These are phyloP conservation scores for Tulasnella sp. DNA, from an alignment of 768 basidiomycete species.

Conservation along the genomic window DNA sequence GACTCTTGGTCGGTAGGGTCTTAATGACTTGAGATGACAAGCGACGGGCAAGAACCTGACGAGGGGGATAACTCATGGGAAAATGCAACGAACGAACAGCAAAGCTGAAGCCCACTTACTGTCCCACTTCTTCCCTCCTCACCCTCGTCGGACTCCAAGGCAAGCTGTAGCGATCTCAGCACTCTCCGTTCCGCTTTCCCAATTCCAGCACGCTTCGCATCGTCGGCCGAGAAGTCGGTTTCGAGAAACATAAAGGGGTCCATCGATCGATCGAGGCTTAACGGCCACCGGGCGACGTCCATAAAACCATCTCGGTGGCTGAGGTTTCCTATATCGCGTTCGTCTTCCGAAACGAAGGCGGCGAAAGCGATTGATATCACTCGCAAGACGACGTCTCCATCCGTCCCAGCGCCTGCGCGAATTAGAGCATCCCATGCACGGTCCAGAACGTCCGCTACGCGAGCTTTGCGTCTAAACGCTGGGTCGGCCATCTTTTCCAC, in stretches of 20 bases:
- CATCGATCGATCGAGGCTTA: conserved; percentile 23
- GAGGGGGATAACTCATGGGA: neutral
- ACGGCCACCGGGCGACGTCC: conserved; percentile 15
- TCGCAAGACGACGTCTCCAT: conserved; percentile 49
- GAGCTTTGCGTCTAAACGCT: conserved; percentile 73
- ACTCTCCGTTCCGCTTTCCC: conserved; percentile 49
- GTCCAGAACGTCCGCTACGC: conserved; percentile 61
- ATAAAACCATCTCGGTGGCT: conserved; percentile 32
- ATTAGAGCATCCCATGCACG: conserved; percentile 62
- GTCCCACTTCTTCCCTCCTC: neutral
- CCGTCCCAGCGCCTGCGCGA: conserved; percentile 36
- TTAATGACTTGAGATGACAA: conserved; percentile 47
- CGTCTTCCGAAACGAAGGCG: conserved; percentile 54
- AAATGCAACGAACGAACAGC: neutral
- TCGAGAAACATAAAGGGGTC: conserved; percentile 28
- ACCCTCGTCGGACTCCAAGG: neutral
- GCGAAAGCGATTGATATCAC: conserved; percentile 53
- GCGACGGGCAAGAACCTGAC: conserved; percentile 48
- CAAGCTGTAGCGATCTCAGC: conserved; percentile 35
- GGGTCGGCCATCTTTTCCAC: conserved; percentile 61
- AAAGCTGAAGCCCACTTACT: neutral
- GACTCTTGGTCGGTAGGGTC: conserved; percentile 40
- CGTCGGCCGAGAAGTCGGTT: conserved; percentile 4
- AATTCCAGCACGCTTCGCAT: conserved; percentile 45
- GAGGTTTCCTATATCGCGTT: conserved; percentile 45